Evolutionary conservation across 2,329 filamentous ascomycete species (phyloP).

Genomic region (Colletotrichum lindemuthianum): DNA sequence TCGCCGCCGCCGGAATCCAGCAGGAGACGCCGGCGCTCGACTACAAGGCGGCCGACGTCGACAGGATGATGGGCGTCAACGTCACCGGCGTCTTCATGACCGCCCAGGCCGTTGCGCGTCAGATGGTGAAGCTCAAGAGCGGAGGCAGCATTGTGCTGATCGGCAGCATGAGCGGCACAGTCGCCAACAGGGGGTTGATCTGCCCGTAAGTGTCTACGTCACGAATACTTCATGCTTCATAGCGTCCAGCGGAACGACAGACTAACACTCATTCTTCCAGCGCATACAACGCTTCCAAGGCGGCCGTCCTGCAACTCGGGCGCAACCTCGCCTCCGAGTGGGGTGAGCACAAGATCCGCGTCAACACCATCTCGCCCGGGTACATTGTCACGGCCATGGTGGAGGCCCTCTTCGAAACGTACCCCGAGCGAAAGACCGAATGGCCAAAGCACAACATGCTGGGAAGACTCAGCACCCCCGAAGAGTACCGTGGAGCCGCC

Average conservation of each 20-base stretch:
- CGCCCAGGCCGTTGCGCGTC: conserved; percentile 85
- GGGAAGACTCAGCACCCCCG: conserved; percentile 71
- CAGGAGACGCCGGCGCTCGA: conserved; percentile 86
- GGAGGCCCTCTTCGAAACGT: conserved; percentile 78
- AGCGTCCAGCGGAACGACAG: neutral
- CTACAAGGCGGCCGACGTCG: conserved; percentile 78
- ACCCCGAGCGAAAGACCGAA: conserved; percentile 71
- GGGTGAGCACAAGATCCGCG: conserved; percentile 77
- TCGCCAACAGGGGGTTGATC: conserved; percentile 70
- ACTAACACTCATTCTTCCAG: conserved; percentile 54
- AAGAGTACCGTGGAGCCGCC: conserved; percentile 77
- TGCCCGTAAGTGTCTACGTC: conserved; percentile 61
- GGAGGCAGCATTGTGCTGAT: conserved; percentile 73
- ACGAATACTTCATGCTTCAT: neutral
- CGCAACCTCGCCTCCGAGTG: conserved; percentile 79
- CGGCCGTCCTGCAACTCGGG: conserved; percentile 76
- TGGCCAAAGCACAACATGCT: conserved; percentile 93
- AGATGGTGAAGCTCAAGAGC: conserved; percentile 70
- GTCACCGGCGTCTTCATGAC: conserved; percentile 88
- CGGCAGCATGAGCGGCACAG: conserved; percentile 75
- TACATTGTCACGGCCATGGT: conserved; percentile 89
- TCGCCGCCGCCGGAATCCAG: conserved; percentile 78
- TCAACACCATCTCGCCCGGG: conserved; percentile 84
- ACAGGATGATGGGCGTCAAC: conserved; percentile 86
- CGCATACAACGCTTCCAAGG: conserved; percentile 82